Evolutionary conservation across 495 filamentous ascomycete species (phyloP).

Genomic region (Hypoxylon crocopeplum): DNA sequence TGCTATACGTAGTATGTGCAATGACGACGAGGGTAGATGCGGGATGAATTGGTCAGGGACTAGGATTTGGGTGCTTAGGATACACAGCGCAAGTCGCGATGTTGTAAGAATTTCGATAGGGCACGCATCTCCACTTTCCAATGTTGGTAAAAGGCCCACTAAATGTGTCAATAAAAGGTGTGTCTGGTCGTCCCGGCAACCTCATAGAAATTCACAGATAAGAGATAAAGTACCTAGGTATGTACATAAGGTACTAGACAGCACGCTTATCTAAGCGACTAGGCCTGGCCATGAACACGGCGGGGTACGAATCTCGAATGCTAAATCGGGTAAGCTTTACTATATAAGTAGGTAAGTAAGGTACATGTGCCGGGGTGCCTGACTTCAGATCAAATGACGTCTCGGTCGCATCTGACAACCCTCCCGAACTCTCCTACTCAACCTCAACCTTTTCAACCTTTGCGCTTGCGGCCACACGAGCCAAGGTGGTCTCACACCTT

Average conservation of each 20-base stretch:
- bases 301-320: background rate
- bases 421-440: background rate
- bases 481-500: no score
- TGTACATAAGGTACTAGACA: background rate
- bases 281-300: background rate
- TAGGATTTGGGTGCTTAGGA: background rate
- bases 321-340: slow-evolving; percentile 8
- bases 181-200: slow-evolving; percentile 21
- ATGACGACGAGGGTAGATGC: no score
- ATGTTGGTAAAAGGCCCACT: slow-evolving; percentile 12
- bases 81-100: slow-evolving; percentile 19
- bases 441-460: background rate
- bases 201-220: background rate
- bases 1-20: no score
- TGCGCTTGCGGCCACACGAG: background rate
- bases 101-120: slow-evolving; percentile 1
- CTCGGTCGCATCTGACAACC: slow-evolving; percentile 24
- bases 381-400: slow-evolving; percentile 33
- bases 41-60: background rate
- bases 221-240: no score
- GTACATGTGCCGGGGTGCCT: background rate
- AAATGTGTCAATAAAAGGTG: slow-evolving; percentile 32
- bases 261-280: no score
- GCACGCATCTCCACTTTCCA: background rate
- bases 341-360: background rate